phyloP scores from a whole-genome alignment of 495 filamentous ascomycete species.

The Podospora pseudopauciseta region DNA sequence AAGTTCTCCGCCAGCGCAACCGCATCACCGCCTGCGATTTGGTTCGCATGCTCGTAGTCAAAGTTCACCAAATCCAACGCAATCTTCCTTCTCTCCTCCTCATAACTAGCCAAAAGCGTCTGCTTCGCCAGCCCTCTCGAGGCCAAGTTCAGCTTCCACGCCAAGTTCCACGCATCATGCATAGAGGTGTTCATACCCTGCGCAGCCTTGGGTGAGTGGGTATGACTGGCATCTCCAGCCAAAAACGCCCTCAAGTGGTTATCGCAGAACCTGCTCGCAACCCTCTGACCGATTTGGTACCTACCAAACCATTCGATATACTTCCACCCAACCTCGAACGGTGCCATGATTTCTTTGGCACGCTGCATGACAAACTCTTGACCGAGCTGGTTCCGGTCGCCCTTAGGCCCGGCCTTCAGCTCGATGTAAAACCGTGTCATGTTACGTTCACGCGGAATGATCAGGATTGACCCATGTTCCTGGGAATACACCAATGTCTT shows the following conservation, averaged over 20 bases:
- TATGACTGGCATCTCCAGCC: constrained; percentile 72
- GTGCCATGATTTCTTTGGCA: constrained; percentile 60
- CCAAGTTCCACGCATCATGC: constrained; percentile 74
- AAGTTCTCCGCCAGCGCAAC: constrained; percentile 58
- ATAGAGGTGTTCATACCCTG: constrained; percentile 79
- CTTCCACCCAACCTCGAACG: constrained; percentile 59
- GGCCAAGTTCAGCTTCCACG: constrained; percentile 68
- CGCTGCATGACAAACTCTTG: constrained; percentile 64
- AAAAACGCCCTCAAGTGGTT: constrained; percentile 58
- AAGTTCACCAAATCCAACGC: constrained; percentile 64
- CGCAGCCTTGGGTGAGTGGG: constrained; percentile 70
- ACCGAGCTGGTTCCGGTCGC: constrained; percentile 44
- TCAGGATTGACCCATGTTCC: constrained; percentile 59
- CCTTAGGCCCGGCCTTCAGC: constrained; percentile 52
- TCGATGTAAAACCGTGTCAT: constrained; percentile 68
- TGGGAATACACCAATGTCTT: constrained; percentile 60
- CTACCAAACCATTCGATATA: constrained; percentile 59
- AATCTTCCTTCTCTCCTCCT: constrained; percentile 58
- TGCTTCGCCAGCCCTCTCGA: constrained; percentile 54
- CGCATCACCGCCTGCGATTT: constrained; percentile 56
- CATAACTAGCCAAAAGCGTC: constrained; percentile 60
- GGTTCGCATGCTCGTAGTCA: constrained; percentile 57
- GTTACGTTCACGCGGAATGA: constrained; percentile 64
- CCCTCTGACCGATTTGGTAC: constrained; percentile 63
- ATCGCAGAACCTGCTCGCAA: constrained; percentile 57